These are phyloP conservation scores for Plasmodium reichenowi DNA, from an alignment of 169 alveolate genomes.

Conservation along the genomic window DNA sequence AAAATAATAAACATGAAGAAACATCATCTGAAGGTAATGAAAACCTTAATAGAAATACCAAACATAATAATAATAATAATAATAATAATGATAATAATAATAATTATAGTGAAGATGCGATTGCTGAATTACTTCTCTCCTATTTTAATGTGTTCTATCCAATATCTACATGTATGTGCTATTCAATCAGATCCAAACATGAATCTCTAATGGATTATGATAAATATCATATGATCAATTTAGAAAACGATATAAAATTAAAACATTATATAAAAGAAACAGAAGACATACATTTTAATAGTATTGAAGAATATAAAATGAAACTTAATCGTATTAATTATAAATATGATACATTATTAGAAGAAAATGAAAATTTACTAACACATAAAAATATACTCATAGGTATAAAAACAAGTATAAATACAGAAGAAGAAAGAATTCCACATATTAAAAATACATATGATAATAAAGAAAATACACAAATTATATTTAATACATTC, in stretches of 20 bases:
- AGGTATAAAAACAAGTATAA: constrained; percentile 45
- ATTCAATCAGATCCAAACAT: constrained; percentile 16
- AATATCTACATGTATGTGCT: constrained; percentile 39
- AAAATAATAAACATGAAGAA: no score
- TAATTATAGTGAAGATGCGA: not conserved
- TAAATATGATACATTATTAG: constrained; percentile 43
- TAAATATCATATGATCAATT: constrained; percentile 26
- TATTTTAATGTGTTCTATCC: constrained; percentile 46
- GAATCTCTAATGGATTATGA: constrained; percentile 35
- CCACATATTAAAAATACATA: constrained; percentile 51
- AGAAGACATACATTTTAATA: constrained; percentile 10
- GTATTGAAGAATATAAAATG: constrained; percentile 52
- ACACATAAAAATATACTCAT: constrained; percentile 39
- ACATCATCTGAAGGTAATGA: not conserved
- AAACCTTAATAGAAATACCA: not conserved
- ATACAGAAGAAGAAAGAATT: constrained; percentile 37
- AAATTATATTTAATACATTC: constrained; percentile 5
- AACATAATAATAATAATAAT: not conserved
- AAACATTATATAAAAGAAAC: constrained; percentile 55
- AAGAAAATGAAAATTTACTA: constrained; percentile 11
- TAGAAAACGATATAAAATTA: constrained; percentile 52
- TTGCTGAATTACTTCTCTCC: not conserved
- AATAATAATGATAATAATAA: not conserved
- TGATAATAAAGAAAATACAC: constrained; percentile 35
- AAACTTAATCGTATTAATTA: constrained; percentile 36